A percentile compares a stretch with the other conserved stretches of the same genome.
Evolutionary conservation across 306 rosid genomes (phyloP).

Genomic region (Lablab purpureus): DNA sequence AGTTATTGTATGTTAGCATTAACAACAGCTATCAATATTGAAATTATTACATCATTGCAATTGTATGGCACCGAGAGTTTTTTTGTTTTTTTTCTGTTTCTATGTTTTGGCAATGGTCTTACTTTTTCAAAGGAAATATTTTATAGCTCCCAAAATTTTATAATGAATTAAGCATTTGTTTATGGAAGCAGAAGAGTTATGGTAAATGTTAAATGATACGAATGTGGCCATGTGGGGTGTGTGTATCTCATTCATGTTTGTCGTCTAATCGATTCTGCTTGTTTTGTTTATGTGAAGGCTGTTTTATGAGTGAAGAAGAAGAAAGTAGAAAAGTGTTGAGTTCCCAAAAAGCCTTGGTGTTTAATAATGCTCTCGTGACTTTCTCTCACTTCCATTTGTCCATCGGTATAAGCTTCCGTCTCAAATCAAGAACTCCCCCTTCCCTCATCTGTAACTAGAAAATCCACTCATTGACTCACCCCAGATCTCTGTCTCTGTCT

Average conservation of each 20-base stretch:
- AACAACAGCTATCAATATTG: background rate
- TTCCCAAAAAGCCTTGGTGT: conserved; percentile 50
- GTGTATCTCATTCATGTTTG: background rate
- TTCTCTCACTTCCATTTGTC: conserved; percentile 38
- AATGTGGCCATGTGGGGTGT: background rate
- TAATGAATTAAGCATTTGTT: background rate
- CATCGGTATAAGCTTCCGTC: conserved; percentile 13
- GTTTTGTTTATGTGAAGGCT: conserved; percentile 19
- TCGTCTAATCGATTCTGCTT: background rate
- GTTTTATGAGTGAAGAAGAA: conserved; percentile 49
- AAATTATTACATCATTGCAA: background rate
- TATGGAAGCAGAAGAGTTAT: conserved; percentile 22
- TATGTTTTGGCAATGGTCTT: background rate
- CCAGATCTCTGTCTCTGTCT: conserved; percentile 43
- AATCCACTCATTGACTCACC: conserved; percentile 39
- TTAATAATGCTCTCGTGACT: conserved; percentile 64
- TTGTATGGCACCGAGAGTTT: background rate
- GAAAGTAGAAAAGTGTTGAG: conserved; percentile 41
- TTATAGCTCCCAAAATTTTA: background rate
- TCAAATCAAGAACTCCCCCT: conserved; percentile 3
- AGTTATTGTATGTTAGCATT: background rate
- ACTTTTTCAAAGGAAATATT: background rate
- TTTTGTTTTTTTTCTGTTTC: background rate
- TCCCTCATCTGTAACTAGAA: conserved; percentile 6
- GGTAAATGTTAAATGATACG: conserved; percentile 1